phyloP scores from a whole-genome alignment of 371 early-diverging fungal species.

The Syncephalastrum monosporum region DNA sequence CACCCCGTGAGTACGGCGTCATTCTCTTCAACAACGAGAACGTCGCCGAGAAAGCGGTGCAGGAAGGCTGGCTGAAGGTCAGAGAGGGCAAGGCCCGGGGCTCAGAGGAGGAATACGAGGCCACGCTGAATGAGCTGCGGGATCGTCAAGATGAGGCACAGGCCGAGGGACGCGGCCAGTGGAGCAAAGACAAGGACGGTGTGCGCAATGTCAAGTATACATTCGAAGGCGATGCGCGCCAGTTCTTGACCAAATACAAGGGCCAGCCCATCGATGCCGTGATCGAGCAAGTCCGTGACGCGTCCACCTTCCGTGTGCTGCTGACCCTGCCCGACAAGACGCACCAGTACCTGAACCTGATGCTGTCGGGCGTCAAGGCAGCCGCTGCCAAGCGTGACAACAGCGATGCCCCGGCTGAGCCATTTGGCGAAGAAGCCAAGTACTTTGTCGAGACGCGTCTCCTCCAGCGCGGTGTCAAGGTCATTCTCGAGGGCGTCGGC shows the following conservation, averaged over 20 bases:
- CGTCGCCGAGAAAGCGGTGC: slow-evolving; percentile 70
- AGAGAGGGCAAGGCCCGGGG: slow-evolving; percentile 53
- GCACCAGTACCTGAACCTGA: slow-evolving; percentile 73
- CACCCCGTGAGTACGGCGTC: slow-evolving; percentile 74
- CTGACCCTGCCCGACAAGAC: slow-evolving; percentile 61
- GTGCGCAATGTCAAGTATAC: slow-evolving; percentile 53
- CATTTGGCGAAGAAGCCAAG: slow-evolving; percentile 91
- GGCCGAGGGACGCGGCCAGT: slow-evolving; percentile 73
- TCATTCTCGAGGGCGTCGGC: slow-evolving; percentile 72
- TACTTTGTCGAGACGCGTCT: slow-evolving; percentile 89
- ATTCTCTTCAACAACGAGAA: slow-evolving; percentile 66
- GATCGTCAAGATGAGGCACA: slow-evolving; percentile 76
- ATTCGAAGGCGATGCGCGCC: slow-evolving; percentile 68
- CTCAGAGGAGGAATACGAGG: slow-evolving; percentile 45
- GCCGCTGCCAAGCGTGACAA: slow-evolving; percentile 82
- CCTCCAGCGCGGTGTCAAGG: slow-evolving; percentile 87
- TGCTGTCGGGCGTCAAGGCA: slow-evolving; percentile 86
- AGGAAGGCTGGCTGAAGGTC: slow-evolving; percentile 86
- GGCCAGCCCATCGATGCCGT: slow-evolving; percentile 80
- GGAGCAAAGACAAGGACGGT: slow-evolving; percentile 65
- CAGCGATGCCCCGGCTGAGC: slow-evolving; percentile 68
- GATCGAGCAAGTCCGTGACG: slow-evolving; percentile 93
- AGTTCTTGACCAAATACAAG: slow-evolving; percentile 80
- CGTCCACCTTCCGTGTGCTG: slow-evolving; percentile 80
- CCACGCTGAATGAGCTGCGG: slow-evolving; percentile 58